Base-by-base conservation (phyloP, 257 asterid genomes). In the Anisodus tanguticus region DNA sequence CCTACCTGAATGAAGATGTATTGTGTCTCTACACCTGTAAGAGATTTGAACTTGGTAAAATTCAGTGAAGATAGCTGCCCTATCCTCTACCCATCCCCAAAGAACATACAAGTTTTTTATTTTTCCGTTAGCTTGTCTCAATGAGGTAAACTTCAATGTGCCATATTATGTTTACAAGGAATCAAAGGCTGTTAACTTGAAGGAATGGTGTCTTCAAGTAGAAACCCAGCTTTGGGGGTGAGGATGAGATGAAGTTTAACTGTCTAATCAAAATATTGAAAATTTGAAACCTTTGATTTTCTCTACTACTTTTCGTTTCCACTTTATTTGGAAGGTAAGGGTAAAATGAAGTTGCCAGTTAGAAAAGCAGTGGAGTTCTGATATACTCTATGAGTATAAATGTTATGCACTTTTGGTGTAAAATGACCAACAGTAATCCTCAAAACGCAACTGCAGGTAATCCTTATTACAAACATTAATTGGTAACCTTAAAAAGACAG, bases 1-100 rank as follows among this genome's bases (percentile, higher is more conserved):
- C 45, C 62, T 74, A 74, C 62, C 49, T 51, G 60, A 74, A 60
- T 16, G 11, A 49, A 74, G 80, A 74, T 74, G 81, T 74, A 49
- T 11, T 53, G 41, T 5, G 1, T 22, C 60, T 74, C 60, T 49
- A 4, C 62, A 74, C 0, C 81, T 74, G 62, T 49, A 11, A 74
- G 62, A 22, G 81, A 53, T 22, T 74, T 74, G 7, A 15, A 74
- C 58, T 68, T 41, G 26, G 53, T 39, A 74, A 19, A 6, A 22
- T 69, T 69, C 16, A 49, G 43, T 49, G 80, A 49, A 1, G 15
- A 43, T 9, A 22, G 80, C 49, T 74, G 12, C 60, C 47, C 81
- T 22, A 9, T 12, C 45, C 62, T 43, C 26, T 19, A 74, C 80
- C 43, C 3, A 2, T 11, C 60, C 41, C 81, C 62, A 74, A 49